Evolutionary conservation across 495 filamentous ascomycete species (phyloP), one percentile per base, ranked within the genome.

Genomic region (Penicillium macrosclerotiorum): DNA sequence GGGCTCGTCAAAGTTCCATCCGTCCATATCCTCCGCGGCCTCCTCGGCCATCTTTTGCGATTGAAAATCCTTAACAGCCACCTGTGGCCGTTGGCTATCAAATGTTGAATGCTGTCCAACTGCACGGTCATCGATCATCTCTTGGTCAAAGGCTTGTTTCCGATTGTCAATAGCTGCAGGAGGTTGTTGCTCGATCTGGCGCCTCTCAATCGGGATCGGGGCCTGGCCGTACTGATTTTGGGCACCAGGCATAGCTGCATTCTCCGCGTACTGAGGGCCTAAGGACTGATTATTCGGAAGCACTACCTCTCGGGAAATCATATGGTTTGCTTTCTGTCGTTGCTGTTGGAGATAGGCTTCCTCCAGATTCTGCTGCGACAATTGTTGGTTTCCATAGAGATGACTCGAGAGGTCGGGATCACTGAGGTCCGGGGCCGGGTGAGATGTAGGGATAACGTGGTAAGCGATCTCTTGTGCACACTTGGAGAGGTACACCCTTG

Each of bases 1-100:
- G 3, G 71, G 73, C 42, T 97, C 92, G 47, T 89, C 88, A 58
- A 98, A 98, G 61, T 93, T 89, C 93, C 93, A 98, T 8, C 77
- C 85, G 64, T 95, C 91, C 4, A 76, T 61, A 48, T 93, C 86
- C 16, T 72, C 65, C 0, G 59, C 50, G 37, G 40, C 37, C n/a
- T 76, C 73, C 18, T 81, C 60, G 2, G 45, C 34, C 13, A 31
- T 34, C n/a, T 60, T 58, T 38, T 64, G 61, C 17, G 45, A 41
- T 13, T 62, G 55, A 23, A 46, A 11, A 43, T 55, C 74, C 59
- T 62, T 67, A 2, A 59, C 47, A 4, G 63, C 54, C 22, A 77
- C 72, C 29, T 71, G 70, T 25, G 72, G 64, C 8, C 79, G 79
- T 49, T 76, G 75, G n/a, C 57, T 49, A 56, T 86, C 81, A 49